Evolutionary conservation across 176 grass and related monocot genomes (phyloP).

Genomic region (Musa beccarii): DNA sequence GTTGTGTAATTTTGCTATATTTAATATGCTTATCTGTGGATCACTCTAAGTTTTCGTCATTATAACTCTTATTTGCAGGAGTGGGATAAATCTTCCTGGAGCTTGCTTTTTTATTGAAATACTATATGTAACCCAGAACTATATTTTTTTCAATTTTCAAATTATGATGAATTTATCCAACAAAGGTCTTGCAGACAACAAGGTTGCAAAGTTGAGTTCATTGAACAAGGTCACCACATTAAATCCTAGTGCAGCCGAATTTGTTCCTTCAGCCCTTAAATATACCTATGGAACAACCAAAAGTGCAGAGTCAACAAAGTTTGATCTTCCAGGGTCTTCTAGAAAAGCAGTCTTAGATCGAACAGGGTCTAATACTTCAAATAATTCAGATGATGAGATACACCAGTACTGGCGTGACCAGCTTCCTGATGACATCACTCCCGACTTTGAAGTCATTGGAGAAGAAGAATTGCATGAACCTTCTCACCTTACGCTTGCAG

Average conservation of each 20-base stretch:
- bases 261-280: conserved; percentile 69
- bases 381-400: conserved; percentile 86
- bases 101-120: conserved; percentile 10
- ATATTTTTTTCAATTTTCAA: not conserved
- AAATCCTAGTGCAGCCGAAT: conserved; percentile 96
- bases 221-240: conserved; percentile 58
- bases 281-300: conserved; percentile 33
- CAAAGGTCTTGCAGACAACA: conserved; percentile 36
- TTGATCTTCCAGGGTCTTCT: conserved; percentile 34
- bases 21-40: not conserved
- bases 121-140: too few relatives aligned
- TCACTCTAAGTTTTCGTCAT: not conserved
- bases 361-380: conserved; percentile 69
- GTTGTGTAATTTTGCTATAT: not conserved
- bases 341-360: conserved; percentile 63
- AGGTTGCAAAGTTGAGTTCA: conserved; percentile 37
- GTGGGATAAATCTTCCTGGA: conserved; percentile 43
- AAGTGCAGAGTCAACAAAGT: conserved; percentile 42
- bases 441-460: conserved; percentile 68
- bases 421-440: conserved; percentile 98
- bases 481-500: conserved; percentile 56
- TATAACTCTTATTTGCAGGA: conserved; percentile 38
- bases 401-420: conserved; percentile 78
- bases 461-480: conserved; percentile 41
- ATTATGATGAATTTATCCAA: conserved; percentile 68